Evolutionary conservation across 805 yeast species (phyloP).

Genomic region (Metschnikowia shivogae): DNA sequence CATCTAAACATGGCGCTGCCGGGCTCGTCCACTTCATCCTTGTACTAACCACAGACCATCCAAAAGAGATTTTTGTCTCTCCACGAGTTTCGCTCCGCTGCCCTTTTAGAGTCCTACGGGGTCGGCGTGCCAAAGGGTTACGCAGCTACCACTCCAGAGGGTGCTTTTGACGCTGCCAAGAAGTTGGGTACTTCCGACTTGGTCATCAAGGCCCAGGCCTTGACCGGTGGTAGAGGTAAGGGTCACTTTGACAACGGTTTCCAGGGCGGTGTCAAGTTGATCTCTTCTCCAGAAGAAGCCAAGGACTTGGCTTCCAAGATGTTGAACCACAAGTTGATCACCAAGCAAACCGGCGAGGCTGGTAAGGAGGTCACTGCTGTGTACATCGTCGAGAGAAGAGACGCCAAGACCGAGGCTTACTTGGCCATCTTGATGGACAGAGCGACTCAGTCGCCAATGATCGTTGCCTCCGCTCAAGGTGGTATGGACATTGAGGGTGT

Average conservation of each 20-base stretch:
- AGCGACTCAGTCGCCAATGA: slow-evolving; percentile 80
- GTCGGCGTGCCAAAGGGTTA: slow-evolving; percentile 89
- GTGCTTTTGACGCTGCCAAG: slow-evolving; percentile 80
- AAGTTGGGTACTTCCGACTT: slow-evolving; percentile 70
- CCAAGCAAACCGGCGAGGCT: slow-evolving; percentile 96
- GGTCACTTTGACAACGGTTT: slow-evolving; percentile 95
- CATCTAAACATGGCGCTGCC: background rate
- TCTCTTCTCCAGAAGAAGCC: slow-evolving; percentile 81
- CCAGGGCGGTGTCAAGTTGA: slow-evolving; percentile 94
- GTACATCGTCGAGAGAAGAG: slow-evolving; percentile 90
- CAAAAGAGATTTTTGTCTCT: slow-evolving; percentile 75
- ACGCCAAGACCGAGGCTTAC: slow-evolving; percentile 92
- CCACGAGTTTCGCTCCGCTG: slow-evolving; percentile 95
- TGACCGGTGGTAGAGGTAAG: slow-evolving; percentile 99
- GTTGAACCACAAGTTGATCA: slow-evolving; percentile 89
- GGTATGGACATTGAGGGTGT: slow-evolving; percentile 99
- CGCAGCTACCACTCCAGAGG: slow-evolving; percentile 86
- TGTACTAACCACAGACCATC: slow-evolving; percentile 27
- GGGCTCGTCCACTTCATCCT: background rate
- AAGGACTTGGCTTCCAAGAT: slow-evolving; percentile 79
- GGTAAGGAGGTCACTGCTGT: slow-evolving; percentile 98
- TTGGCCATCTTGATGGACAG: slow-evolving; percentile 94
- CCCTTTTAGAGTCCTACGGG: slow-evolving; percentile 74
- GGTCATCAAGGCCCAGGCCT: slow-evolving; percentile 97
- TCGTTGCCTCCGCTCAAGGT: slow-evolving; percentile 96